Conservation (phyloP, 148 eudicot species). For the Rhododendron henanense region DNA sequence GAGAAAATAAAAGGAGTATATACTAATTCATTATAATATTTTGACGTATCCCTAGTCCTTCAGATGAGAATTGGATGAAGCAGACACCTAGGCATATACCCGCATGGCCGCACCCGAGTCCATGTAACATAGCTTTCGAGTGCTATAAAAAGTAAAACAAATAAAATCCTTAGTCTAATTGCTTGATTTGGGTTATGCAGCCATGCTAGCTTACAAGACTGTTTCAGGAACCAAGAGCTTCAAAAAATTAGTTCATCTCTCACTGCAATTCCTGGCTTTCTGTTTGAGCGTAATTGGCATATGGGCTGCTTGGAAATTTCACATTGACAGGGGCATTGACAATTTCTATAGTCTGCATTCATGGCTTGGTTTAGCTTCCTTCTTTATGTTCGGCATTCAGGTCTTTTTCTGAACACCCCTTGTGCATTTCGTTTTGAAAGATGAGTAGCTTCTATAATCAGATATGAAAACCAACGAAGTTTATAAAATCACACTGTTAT, state of each 20-base stretch:
- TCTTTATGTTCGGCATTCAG: slow-evolving; percentile 72
- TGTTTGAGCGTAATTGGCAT: slow-evolving; percentile 62
- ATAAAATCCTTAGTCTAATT: neutral
- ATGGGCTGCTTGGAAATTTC: slow-evolving; percentile 85
- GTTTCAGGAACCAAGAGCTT: slow-evolving; percentile 74
- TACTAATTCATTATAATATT: too few relatives aligned
- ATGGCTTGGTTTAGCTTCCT: slow-evolving; percentile 83
- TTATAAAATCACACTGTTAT: neutral
- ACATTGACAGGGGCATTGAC: slow-evolving; percentile 73
- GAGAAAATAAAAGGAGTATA: neutral
- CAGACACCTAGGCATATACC: neutral
- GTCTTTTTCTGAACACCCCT: slow-evolving; percentile 27
- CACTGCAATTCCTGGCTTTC: slow-evolving; percentile 66
- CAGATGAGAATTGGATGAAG: neutral
- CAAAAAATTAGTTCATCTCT: slow-evolving; percentile 71
- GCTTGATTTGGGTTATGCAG: slow-evolving; percentile 40
- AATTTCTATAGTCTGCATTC: slow-evolving; percentile 96
- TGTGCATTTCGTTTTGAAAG: neutral
- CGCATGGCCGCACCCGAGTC: neutral
- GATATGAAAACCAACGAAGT: neutral
- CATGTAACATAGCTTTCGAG: neutral
- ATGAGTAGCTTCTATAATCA: neutral
- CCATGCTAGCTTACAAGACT: slow-evolving; percentile 93
- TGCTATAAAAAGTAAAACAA: neutral
- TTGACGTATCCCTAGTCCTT: neutral